A percentile compares a stretch with the other conserved stretches of the same genome.
These are phyloP conservation scores for Lunasporangiospora selenospora DNA, from an alignment of 192 early-diverging fungal genomes.

Conservation along the genomic window DNA sequence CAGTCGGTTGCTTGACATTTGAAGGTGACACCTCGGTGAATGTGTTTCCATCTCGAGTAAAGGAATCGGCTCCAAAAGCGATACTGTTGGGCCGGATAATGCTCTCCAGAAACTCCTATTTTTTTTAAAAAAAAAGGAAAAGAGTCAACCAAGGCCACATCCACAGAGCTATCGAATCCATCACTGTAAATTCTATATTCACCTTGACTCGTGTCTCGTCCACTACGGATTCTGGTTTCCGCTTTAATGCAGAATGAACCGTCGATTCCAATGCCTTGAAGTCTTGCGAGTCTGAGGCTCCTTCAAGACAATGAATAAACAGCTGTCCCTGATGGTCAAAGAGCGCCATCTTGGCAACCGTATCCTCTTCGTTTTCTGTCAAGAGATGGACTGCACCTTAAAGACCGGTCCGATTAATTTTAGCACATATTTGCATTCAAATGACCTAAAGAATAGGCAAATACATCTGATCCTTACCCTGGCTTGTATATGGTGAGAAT, in stretches of 20 bases:
- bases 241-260: too few relatives aligned
- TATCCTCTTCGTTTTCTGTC: background rate
- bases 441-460: too few relatives aligned
- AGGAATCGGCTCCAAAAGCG: background rate
- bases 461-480: too few relatives aligned
- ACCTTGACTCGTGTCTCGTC: too few relatives aligned
- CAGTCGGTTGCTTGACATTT: too few relatives aligned
- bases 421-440: too few relatives aligned
- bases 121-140: background rate
- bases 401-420: too few relatives aligned
- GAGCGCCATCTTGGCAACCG: slow-evolving; percentile 12
- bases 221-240: too few relatives aligned
- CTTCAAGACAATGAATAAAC: slow-evolving; percentile 29
- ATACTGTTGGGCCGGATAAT: slow-evolving; percentile 30
- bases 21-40: slow-evolving; percentile 22
- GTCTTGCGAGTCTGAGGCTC: background rate
- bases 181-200: too few relatives aligned
- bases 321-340: slow-evolving; percentile 20
- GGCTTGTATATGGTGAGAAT: background rate
- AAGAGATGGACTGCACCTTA: slow-evolving; percentile 19
- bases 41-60: slow-evolving; percentile 13
- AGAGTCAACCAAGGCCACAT: background rate
- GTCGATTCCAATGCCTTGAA: too few relatives aligned
- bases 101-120: slow-evolving; percentile 29
- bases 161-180: too few relatives aligned